Evolutionary conservation across 1,139 yeast species (phyloP).

Genomic region (Protomyces macrosporus): DNA sequence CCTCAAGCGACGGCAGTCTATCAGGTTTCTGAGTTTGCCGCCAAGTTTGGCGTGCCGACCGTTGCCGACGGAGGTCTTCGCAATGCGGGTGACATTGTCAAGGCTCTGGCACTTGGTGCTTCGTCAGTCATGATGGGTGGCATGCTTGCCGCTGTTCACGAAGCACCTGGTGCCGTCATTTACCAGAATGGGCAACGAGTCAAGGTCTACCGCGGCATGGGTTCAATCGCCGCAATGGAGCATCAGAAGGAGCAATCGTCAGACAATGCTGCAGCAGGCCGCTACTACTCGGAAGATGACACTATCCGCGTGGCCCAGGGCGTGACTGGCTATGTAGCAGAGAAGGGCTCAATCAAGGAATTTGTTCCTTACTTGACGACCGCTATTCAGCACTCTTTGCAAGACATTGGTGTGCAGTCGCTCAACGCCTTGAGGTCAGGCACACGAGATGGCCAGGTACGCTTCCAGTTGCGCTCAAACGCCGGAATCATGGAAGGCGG

Average conservation of each 20-base stretch:
- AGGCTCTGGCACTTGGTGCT: slow-evolving; percentile 95
- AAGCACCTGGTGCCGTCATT: slow-evolving; percentile 97
- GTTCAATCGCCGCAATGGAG: slow-evolving; percentile 98
- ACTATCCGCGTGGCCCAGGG: slow-evolving; percentile 98
- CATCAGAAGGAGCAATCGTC: slow-evolving; percentile 52
- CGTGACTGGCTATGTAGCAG: slow-evolving; percentile 94
- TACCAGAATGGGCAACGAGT: slow-evolving; percentile 97
- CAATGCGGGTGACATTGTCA: slow-evolving; percentile 96
- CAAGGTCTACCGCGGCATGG: slow-evolving; percentile 99
- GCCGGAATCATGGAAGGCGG: slow-evolving; percentile 99
- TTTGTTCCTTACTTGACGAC: slow-evolving; percentile 89
- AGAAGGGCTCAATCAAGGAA: slow-evolving; percentile 91
- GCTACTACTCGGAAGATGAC: slow-evolving; percentile 95
- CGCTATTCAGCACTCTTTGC: slow-evolving; percentile 98
- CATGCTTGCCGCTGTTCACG: slow-evolving; percentile 96
- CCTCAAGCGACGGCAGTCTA: slow-evolving; percentile 98
- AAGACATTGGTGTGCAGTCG: slow-evolving; percentile 87
- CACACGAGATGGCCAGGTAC: slow-evolving; percentile 64
- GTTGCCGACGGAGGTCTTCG: slow-evolving; percentile 99
- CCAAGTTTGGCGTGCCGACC: slow-evolving; percentile 87
- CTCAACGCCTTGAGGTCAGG: slow-evolving; percentile 57
- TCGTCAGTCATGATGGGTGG: slow-evolving; percentile 99
- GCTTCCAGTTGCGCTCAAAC: slow-evolving; percentile 97
- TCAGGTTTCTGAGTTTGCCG: slow-evolving; percentile 81
- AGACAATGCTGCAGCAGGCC: slow-evolving; percentile 95